These are phyloP conservation scores for Phlyctochytrium bullatum DNA, from an alignment of 192 early-diverging fungal species.

Conservation along the genomic window DNA sequence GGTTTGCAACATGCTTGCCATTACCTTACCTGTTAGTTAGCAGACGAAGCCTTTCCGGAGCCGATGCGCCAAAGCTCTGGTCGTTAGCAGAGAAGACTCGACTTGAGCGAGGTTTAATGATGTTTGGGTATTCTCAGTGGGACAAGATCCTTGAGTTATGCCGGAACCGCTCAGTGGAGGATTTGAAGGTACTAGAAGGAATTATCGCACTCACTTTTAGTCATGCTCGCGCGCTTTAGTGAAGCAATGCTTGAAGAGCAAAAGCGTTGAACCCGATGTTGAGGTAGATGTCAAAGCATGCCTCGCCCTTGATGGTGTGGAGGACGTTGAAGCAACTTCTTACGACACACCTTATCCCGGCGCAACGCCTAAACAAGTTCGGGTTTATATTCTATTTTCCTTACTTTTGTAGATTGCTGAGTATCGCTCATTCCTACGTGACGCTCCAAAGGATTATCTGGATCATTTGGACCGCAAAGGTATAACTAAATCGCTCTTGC, in stretches of 20 bases:
- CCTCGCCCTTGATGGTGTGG: slow-evolving; percentile 19
- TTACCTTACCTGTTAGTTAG: neutral
- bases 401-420: slow-evolving; percentile 46
- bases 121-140: slow-evolving; percentile 54
- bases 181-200: slow-evolving; percentile 23
- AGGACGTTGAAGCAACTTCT: slow-evolving; percentile 33
- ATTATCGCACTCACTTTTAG: slow-evolving; percentile 2
- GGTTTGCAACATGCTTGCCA: neutral
- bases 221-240: slow-evolving; percentile 35
- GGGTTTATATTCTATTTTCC: neutral
- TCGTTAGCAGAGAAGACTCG: slow-evolving; percentile 48
- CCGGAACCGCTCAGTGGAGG: slow-evolving; percentile 47
- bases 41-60: neutral
- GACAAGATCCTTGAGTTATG: slow-evolving; percentile 60
- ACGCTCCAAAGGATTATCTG: slow-evolving; percentile 70
- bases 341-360: slow-evolving; percentile 59
- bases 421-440: slow-evolving; percentile 66
- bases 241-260: slow-evolving; percentile 45
- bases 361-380: slow-evolving; percentile 62
- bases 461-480: slow-evolving; percentile 72
- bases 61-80: slow-evolving; percentile 41
- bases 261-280: slow-evolving; percentile 58
- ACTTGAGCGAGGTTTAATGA: slow-evolving; percentile 55
- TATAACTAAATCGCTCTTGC: slow-evolving; percentile 18
- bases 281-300: slow-evolving; percentile 59